Conservation (phyloP, 495 filamentous ascomycete species). For the Penicillium lagena region DNA sequence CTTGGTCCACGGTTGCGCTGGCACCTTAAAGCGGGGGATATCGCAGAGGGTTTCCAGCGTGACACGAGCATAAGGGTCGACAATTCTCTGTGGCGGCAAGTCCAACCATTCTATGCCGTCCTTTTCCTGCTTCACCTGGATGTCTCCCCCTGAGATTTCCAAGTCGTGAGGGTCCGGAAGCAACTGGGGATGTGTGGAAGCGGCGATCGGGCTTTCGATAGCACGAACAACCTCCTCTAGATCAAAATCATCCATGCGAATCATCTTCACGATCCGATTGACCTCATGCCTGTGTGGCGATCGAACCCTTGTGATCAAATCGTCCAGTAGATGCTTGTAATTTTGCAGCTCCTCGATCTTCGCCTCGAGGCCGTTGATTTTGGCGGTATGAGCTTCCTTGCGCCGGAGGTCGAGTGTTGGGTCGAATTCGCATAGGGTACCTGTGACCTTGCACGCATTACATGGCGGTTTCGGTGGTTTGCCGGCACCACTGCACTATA, state of each 20-base stretch:
- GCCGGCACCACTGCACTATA: no score
- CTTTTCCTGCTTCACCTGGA: not conserved
- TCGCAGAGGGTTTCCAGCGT: conserved; percentile 32
- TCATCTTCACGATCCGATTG: conserved; percentile 18
- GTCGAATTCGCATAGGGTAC: conserved; percentile 33
- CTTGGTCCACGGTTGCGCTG: conserved; percentile 38
- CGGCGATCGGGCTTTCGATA: conserved; percentile 11
- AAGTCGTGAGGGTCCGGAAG: conserved; percentile 3
- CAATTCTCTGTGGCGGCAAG: not conserved
- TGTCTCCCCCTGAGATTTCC: conserved; percentile 6
- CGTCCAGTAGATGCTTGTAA: conserved; percentile 24
- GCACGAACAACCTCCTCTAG: conserved; percentile 17
- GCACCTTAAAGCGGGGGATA: conserved; percentile 27
- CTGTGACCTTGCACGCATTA: conserved; percentile 26
- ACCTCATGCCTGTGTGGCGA: conserved; percentile 15
- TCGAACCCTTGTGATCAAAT: conserved; percentile 22
- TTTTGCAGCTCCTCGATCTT: conserved; percentile 27
- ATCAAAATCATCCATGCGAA: conserved; percentile 15
- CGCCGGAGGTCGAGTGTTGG: conserved; percentile 32
- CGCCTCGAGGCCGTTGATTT: conserved; percentile 23
- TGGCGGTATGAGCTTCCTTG: conserved; percentile 9
- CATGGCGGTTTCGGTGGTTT: conserved; percentile 15
- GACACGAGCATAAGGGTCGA: conserved; percentile 20
- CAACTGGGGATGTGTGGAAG: conserved; percentile 11
- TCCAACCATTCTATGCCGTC: no score